These are phyloP conservation scores for Fraxinus anomala DNA, from an alignment of 257 asterid species.

Conservation along the genomic window DNA sequence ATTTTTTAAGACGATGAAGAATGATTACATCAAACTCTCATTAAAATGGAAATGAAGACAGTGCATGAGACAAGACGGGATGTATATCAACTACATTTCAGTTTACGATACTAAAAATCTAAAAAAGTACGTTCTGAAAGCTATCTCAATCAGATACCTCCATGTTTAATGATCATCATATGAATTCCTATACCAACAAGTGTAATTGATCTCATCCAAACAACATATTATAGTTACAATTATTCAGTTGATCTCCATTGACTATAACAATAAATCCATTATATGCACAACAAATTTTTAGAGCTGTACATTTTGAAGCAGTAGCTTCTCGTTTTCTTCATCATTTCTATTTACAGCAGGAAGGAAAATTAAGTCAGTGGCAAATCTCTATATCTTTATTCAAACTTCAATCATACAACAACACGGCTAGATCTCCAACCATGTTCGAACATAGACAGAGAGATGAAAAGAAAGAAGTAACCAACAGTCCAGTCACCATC, in stretches of 20 bases:
- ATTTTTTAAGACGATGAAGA: not conserved
- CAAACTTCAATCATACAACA: not conserved
- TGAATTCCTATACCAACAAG: slow-evolving; percentile 6
- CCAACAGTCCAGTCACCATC: slow-evolving; percentile 16
- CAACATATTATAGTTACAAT: not conserved
- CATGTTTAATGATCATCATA: not conserved
- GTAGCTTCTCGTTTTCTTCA: not conserved
- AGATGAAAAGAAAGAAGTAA: not conserved
- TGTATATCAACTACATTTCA: not conserved
- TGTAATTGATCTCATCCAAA: not conserved
- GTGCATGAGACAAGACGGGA: not conserved
- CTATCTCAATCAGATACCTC: slow-evolving; percentile 4
- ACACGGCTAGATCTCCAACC: not conserved
- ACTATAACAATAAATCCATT: not conserved
- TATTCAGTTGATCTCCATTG: not conserved
- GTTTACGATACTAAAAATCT: slow-evolving; percentile 6
- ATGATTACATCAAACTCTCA: slow-evolving; percentile 19
- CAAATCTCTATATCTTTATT: not conserved
- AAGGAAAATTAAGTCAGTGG: not conserved
- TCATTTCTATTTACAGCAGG: not conserved
- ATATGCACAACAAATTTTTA: not conserved
- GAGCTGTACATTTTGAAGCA: not conserved
- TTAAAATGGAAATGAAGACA: not conserved
- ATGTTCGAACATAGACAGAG: not conserved
- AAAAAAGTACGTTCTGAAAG: slow-evolving; percentile 15